Base-by-base conservation (phyloP, 495 filamentous ascomycete species). In the Hapsidospora chrysogenum region DNA sequence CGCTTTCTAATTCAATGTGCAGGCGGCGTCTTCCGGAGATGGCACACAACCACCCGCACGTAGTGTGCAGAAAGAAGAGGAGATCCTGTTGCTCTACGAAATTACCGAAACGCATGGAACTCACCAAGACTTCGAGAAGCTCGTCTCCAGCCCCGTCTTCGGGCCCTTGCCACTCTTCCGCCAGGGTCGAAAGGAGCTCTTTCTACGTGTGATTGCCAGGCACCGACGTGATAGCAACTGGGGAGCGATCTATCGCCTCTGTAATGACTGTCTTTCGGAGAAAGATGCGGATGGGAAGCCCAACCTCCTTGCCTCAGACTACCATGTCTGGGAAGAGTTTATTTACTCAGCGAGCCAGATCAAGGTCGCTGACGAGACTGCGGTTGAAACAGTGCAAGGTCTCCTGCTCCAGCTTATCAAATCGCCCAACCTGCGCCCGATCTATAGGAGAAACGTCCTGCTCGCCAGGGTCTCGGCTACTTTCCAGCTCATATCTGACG, bases 301-400 rank as follows among this genome's bases (percentile, higher is more conserved):
- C 0, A 41, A 41, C 2, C 46, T 57, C 16, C 46, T 55, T 9
- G 47, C 49, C 15, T 58, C 49, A 15, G 54, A 64, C 39, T 46
- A 46, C 45, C 15, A 33, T 26, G 33, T 56, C 19, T 58, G 57
- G 48, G 47, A 41, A 13, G 36, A 44, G 17, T 49, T 49, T 29
- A 42, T 55, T 14, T 39, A 47, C 2, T 38, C 47, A 9, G 48
- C 47, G 20, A 36, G 38, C 18, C 45, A 42, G 15, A 38, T 46
- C 0, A 45, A 37, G 11, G 36, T 30, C 7, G 19, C 18, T n/a
- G 6, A 33, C 11, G 18, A 18, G 9, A 13, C n/a, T 21, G 31
- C 23, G 10, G 23, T 18, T 33, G 9, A 22, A 7, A 11, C 31
- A 1, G n/a, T 21, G 9, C 31, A 3, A n/a, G n/a, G n/a, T n/a